Conservation (phyloP, 2,329 filamentous ascomycete genomes). For the Talaromyces atroroseus region DNA sequence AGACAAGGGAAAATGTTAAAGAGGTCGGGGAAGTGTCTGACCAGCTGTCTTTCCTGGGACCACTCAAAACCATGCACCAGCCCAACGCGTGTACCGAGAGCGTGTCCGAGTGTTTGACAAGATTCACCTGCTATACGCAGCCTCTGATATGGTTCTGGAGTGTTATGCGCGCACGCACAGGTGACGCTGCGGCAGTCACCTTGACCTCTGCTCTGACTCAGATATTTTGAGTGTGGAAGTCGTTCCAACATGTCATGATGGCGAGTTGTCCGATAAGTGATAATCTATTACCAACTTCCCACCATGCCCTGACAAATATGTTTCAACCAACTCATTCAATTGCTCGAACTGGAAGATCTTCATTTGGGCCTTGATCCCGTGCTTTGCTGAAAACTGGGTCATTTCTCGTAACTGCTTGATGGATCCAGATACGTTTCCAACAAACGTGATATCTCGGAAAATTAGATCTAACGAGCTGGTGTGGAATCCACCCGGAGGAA, state of each 20-base stretch:
- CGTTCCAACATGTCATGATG: neutral
- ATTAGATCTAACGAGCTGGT: conserved; percentile 20
- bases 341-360: conserved; percentile 18
- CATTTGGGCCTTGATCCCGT: conserved; percentile 17
- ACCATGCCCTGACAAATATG: conserved; percentile 16
- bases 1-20: no score
- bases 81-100: no score
- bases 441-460: conserved; percentile 21
- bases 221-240: no score
- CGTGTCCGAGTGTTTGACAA: no score
- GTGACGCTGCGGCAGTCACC: no score
- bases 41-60: no score
- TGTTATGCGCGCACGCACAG: no score
- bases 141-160: no score
- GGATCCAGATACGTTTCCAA: conserved; percentile 20
- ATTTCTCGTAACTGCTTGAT: conserved; percentile 20
- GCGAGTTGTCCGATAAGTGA: neutral
- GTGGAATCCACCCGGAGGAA: conserved; percentile 32
- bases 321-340: conserved; percentile 21
- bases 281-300: conserved; percentile 19
- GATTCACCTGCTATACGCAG: no score
- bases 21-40: no score
- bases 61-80: no score
- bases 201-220: no score
- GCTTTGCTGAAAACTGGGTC: conserved; percentile 18